Conservation (phyloP, 2,329 filamentous ascomycete species). For the Fusarium proliferatum region DNA sequence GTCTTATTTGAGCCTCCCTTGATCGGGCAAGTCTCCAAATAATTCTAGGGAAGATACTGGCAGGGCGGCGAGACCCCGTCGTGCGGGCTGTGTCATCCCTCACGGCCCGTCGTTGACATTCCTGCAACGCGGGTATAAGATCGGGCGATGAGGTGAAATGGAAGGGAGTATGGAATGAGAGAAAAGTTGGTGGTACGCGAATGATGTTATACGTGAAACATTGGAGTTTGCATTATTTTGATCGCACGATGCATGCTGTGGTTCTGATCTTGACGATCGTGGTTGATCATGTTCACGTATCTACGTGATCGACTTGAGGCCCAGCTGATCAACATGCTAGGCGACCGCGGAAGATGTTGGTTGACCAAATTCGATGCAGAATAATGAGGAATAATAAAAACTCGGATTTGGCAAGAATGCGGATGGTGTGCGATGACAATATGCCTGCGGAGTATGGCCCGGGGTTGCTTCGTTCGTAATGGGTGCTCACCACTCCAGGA, state of each 20-base stretch:
- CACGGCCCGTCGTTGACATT: neutral
- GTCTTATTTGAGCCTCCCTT: constrained; percentile 25
- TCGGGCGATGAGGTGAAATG: neutral
- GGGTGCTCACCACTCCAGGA: neutral
- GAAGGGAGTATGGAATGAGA: neutral
- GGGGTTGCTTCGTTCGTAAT: neutral
- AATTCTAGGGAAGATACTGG: neutral
- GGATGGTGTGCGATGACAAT: neutral
- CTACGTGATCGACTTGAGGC: neutral
- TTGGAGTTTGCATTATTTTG: neutral
- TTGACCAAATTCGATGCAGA: neutral
- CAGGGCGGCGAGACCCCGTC: neutral
- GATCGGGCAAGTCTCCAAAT: neutral
- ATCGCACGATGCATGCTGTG: neutral
- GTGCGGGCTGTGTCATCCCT: neutral
- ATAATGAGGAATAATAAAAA: accelerated
- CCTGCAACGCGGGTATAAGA: neutral
- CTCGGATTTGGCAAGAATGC: too few species aligned
- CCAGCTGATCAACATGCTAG: neutral
- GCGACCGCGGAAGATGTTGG: neutral
- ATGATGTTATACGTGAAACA: neutral
- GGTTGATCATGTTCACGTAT: neutral
- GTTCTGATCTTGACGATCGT: neutral
- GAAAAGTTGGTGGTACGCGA: neutral
- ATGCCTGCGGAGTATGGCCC: too few species aligned